These are phyloP conservation scores for Penicillium sp. DNA, from an alignment of 2,329 filamentous ascomycete genomes.

Conservation along the genomic window DNA sequence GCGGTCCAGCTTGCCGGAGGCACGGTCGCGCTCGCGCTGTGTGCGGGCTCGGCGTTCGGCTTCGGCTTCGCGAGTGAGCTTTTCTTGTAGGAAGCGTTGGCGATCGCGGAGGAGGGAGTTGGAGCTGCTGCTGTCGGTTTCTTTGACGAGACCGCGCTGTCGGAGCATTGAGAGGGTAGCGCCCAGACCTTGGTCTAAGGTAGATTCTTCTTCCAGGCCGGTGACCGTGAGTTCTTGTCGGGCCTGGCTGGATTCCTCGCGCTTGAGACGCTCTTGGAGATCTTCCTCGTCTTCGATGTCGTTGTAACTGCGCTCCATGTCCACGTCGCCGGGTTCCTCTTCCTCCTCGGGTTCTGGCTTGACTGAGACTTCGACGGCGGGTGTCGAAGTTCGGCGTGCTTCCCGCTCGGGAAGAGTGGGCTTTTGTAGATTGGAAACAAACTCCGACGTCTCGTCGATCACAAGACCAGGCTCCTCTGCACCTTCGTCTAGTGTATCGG, in stretches of 20 bases:
- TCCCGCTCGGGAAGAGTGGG: slow-evolving; percentile 60
- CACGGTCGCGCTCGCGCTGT: slow-evolving; percentile 86
- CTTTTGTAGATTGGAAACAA: slow-evolving; percentile 81
- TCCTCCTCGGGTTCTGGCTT: slow-evolving; percentile 48
- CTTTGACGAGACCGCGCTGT: slow-evolving; percentile 78
- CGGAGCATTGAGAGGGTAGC: slow-evolving; percentile 79
- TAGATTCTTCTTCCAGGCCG: slow-evolving; percentile 83
- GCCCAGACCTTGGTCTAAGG: slow-evolving; percentile 74
- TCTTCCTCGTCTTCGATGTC: slow-evolving; percentile 54
- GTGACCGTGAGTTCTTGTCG: slow-evolving; percentile 58
- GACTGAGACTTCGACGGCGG: slow-evolving; percentile 19
- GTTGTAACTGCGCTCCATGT: slow-evolving; percentile 56
- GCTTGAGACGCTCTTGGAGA: slow-evolving; percentile 52
- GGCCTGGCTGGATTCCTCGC: slow-evolving; percentile 46
- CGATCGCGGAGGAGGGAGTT: slow-evolving; percentile 70
- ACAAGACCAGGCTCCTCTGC: slow-evolving; percentile 68
- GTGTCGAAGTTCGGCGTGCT: slow-evolving; percentile 36
- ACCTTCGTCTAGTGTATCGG: slow-evolving; percentile 58
- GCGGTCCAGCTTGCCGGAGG: slow-evolving; percentile 75
- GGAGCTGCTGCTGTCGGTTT: slow-evolving; percentile 61
- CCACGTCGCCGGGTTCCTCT: slow-evolving; percentile 55
- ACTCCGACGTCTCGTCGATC: slow-evolving; percentile 96
- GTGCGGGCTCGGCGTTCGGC: slow-evolving; percentile 76
- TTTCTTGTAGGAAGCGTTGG: slow-evolving; percentile 77
- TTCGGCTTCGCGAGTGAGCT: slow-evolving; percentile 73